Base-by-base conservation (phyloP, 2,329 filamentous ascomycete genomes). In the Epichloe glyceriae region DNA sequence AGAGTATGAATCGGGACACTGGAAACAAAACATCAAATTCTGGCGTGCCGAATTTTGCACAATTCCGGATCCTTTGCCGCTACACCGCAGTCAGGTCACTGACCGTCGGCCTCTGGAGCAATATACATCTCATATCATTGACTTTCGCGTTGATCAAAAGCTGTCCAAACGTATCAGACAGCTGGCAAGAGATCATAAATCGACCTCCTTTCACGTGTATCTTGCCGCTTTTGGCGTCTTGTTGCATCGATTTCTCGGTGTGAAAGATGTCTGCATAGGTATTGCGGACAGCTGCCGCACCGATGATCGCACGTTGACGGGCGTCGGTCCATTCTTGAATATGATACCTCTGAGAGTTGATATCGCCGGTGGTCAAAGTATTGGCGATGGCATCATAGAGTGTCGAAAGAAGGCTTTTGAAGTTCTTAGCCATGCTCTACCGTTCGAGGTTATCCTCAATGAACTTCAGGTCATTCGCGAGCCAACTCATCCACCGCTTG, bases 261-360 rank as follows among this genome's bases (percentile, higher is more conserved):
- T 56, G 0, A 19, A 65, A 0, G 68, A 75, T 26, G n/a, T 78
- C 19, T 62, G 57, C 30, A 73, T 79, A 48, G 75, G 74, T 5
- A 63, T 76, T 10, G 67, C 67, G 0, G 43, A 46, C 30, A 35
- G n/a, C n/a, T 34, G 30, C 26, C 30, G 43, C 7, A 38, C 12
- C 11, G 73, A 78, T 56, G 70, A 73, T 1, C 51, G 50, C 11
- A 53, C 62, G 1, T 50, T 64, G 2, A 51, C 59, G 7, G 50
- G 56, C 3, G 57, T 78, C 1, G 76, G 76, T 2, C 59, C 68
- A 41, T 71, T 72, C 40, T 52, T 78, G 2, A 78, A 79, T 52
- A 57, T 78, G 0, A 59, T 79, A 0, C 67, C 76, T 2, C 45
- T 78, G 1, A 62, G 64, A 1, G 69, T 76, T 51, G 57, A 58